Conservation (phyloP, 2,329 filamentous ascomycete genomes). For the Blastomyces parvus region DNA sequence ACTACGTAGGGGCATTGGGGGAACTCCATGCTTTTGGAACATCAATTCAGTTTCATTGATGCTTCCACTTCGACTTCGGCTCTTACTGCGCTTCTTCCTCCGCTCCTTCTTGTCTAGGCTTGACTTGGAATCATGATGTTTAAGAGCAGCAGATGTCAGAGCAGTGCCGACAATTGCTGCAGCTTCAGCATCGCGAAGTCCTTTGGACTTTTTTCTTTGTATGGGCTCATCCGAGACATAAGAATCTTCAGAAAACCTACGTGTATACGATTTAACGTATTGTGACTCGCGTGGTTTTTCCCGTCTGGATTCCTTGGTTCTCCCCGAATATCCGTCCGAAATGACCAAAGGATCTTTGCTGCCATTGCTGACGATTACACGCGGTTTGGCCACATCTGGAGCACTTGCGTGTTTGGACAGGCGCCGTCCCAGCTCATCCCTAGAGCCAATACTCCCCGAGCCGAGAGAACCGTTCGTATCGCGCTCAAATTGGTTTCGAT, state of each 20-base stretch:
- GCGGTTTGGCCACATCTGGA: constrained; percentile 52
- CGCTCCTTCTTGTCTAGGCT: constrained; percentile 39
- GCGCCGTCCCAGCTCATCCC: constrained; percentile 46
- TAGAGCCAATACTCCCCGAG: constrained; percentile 46
- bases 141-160: constrained; percentile 53
- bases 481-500: constrained; percentile 58
- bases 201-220: constrained; percentile 47
- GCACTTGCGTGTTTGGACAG: constrained; percentile 50
- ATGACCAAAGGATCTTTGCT: constrained; percentile 51
- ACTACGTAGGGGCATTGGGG: constrained; percentile 82
- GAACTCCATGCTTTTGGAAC: constrained; percentile 50
- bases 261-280: constrained; percentile 38
- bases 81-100: constrained; percentile 41
- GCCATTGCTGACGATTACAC: constrained; percentile 50
- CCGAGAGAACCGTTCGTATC: constrained; percentile 54
- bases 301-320: constrained; percentile 44
- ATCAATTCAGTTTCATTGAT: constrained; percentile 44
- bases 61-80: constrained; percentile 43
- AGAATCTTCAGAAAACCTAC: constrained; percentile 40
- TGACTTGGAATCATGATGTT: constrained; percentile 56
- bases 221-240: constrained; percentile 44
- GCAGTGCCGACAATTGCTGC: constrained; percentile 47
- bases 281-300: constrained; percentile 43
- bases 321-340: constrained; percentile 34
- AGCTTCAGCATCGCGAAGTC: constrained; percentile 46